A percentile compares a stretch with the other conserved stretches of the same genome.
Evolutionary conservation across 176 grass and related monocot genomes (phyloP).

Genomic region (Echinochloa phyllopogon): DNA sequence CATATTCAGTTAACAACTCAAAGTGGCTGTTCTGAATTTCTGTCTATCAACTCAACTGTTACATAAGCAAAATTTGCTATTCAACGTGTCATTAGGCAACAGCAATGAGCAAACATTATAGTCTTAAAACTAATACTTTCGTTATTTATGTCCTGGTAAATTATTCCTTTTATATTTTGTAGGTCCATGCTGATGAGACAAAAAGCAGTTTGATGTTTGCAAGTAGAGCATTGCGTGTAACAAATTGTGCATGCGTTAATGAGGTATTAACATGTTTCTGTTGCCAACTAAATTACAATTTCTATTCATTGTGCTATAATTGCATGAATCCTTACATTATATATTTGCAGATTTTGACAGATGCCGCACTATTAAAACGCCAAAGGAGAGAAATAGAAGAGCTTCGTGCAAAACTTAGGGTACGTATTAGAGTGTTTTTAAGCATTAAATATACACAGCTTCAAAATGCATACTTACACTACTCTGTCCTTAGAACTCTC

Average conservation of each 20-base stretch:
- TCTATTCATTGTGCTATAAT: slow-evolving; percentile 8
- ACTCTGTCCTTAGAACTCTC: slow-evolving; percentile 65
- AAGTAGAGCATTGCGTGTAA: slow-evolving; percentile 86
- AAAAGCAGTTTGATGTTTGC: slow-evolving; percentile 97
- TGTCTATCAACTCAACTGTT: neutral
- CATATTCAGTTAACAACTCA: neutral
- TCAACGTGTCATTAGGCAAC: neutral
- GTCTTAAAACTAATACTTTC: neutral
- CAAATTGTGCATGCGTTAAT: slow-evolving; percentile 87
- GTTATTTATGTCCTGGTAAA: slow-evolving; percentile 9
- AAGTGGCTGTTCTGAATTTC: slow-evolving; percentile 23
- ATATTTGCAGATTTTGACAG: slow-evolving; percentile 82
- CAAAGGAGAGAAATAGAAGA: slow-evolving; percentile 96
- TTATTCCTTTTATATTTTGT: slow-evolving; percentile 41
- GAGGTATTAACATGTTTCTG: slow-evolving; percentile 58
- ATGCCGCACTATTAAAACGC: slow-evolving; percentile 91
- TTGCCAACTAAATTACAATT: slow-evolving; percentile 16
- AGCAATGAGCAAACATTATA: slow-evolving; percentile 3
- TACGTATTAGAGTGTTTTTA: slow-evolving; percentile 28
- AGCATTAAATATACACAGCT: slow-evolving; percentile 15
- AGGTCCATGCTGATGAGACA: slow-evolving; percentile 91
- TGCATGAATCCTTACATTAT: slow-evolving; percentile 35
- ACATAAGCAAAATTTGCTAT: slow-evolving; percentile 19
- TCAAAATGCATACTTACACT: slow-evolving; percentile 29
- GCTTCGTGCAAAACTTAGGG: slow-evolving; percentile 79